Evolutionary conservation across 208 protist species (phyloP).

Genomic region (Leishmania martiniquensis): DNA sequence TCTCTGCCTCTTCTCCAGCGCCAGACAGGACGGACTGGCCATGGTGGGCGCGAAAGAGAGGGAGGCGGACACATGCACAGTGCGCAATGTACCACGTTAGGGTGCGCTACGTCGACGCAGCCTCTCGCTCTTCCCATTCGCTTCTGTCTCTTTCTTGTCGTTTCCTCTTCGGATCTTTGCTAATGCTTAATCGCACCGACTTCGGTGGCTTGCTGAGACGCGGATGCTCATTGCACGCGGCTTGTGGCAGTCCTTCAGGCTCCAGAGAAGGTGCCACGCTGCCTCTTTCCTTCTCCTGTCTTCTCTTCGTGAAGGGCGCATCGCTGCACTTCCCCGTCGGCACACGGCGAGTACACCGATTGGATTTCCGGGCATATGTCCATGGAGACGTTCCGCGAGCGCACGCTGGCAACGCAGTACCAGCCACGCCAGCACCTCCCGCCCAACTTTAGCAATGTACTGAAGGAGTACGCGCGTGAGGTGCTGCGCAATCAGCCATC

Average conservation of each 20-base stretch:
- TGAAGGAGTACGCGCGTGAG: slow-evolving; percentile 94
- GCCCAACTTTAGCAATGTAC: slow-evolving; percentile 78
- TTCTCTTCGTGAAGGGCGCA: too few relatives aligned
- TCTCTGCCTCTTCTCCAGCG: background rate
- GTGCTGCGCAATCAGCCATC: slow-evolving; percentile 91
- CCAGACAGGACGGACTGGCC: background rate
- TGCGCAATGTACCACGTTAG: background rate
- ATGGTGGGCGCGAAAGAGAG: background rate
- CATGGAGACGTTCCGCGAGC: slow-evolving; percentile 78
- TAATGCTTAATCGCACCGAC: background rate
- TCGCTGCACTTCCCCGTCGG: background rate
- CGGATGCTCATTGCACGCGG: too few relatives aligned
- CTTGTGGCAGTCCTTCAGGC: background rate
- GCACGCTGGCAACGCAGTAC: slow-evolving; percentile 87
- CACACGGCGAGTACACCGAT: background rate
- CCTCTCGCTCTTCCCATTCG: background rate
- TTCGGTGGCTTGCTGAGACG: background rate
- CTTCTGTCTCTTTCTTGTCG: background rate
- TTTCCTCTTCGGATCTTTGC: background rate
- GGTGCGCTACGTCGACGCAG: background rate
- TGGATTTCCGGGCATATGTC: slow-evolving; percentile 15
- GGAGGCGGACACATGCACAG: background rate
- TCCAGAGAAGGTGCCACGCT: background rate
- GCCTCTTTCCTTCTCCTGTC: background rate
- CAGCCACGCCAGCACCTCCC: slow-evolving; percentile 89